Evolutionary conservation across 2,329 filamentous ascomycete genomes (phyloP).

Genomic region (Aspergillus flavus): DNA sequence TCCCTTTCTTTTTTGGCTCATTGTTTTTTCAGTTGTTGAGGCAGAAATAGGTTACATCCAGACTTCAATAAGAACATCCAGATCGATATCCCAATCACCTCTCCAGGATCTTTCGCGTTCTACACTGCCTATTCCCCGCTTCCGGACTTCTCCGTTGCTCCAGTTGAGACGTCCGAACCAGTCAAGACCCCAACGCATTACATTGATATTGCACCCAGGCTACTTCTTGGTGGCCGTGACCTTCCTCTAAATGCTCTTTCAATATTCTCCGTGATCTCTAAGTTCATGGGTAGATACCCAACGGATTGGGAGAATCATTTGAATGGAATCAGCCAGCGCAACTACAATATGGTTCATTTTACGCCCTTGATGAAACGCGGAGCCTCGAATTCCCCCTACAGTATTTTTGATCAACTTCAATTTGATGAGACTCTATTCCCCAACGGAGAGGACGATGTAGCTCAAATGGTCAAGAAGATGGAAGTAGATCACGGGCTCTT

Average conservation of each 20-base stretch:
- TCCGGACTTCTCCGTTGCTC: constrained; percentile 69
- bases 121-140: constrained; percentile 91
- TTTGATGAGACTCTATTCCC: constrained; percentile 86
- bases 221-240: constrained; percentile 72
- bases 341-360: constrained; percentile 99
- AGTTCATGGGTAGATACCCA: constrained; percentile 95
- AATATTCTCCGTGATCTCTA: constrained; percentile 91
- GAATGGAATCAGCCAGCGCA: constrained; percentile 81
- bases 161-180: constrained; percentile 54
- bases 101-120: constrained; percentile 87
- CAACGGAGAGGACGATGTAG: constrained; percentile 78
- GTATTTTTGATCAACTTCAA: constrained; percentile 85
- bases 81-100: constrained; percentile 82
- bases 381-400: constrained; percentile 93
- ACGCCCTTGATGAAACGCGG: constrained; percentile 89
- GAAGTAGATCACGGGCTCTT: constrained; percentile 82
- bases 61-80: constrained; percentile 92
- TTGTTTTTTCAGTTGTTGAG: constrained; percentile 19
- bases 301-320: constrained; percentile 88
- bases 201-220: constrained; percentile 85
- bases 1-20: constrained; percentile 12
- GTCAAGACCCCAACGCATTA: constrained; percentile 80
- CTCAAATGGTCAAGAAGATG: constrained; percentile 75
- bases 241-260: constrained; percentile 86
- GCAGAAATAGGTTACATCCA: constrained; percentile 65